Evolutionary conservation across 208 protist genomes (phyloP).

Genomic region (Borovskyia barvae): DNA sequence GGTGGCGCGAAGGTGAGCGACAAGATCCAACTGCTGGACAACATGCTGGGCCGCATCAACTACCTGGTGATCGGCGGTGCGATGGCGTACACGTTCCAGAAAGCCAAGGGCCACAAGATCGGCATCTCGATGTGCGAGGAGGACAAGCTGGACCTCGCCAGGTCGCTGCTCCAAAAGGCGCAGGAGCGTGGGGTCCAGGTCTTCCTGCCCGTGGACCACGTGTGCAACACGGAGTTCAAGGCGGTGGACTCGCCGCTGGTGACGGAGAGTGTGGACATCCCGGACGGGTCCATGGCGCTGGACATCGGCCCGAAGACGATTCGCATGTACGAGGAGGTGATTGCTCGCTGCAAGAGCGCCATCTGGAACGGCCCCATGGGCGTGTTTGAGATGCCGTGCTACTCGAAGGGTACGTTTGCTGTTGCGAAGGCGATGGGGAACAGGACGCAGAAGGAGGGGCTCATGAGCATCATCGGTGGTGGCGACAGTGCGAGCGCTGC

Average conservation of each 20-base stretch:
- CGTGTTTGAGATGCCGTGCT: conserved; percentile 98
- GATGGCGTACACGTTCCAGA: conserved; percentile 99
- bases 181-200: conserved; percentile 95
- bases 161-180: conserved; percentile 93
- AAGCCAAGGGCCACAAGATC: conserved; percentile 87
- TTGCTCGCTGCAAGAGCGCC: conserved; percentile 90
- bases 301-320: conserved; percentile 95
- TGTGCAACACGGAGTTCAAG: conserved; percentile 94
- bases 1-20: conserved; percentile 98
- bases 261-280: conserved; percentile 72
- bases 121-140: conserved; percentile 96
- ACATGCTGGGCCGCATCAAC: conserved; percentile 98
- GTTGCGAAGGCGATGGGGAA: conserved; percentile 80
- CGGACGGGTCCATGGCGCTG: conserved; percentile 92
- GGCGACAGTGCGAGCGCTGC: conserved; percentile 97
- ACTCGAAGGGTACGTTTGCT: conserved; percentile 92
- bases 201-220: conserved; percentile 97
- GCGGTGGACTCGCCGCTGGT: conserved; percentile 63
- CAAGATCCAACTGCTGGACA: conserved; percentile 99
- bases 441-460: conserved; percentile 55
- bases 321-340: conserved; percentile 73
- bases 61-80: conserved; percentile 98
- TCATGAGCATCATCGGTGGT: conserved; percentile 93
- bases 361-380: conserved; percentile 98
- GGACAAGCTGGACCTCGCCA: conserved; percentile 71